Evolutionary conservation across 1,284 basidiomycete genomes (phyloP), one percentile per base, ranked within the genome.

Genomic region (Mycena citricolor): DNA sequence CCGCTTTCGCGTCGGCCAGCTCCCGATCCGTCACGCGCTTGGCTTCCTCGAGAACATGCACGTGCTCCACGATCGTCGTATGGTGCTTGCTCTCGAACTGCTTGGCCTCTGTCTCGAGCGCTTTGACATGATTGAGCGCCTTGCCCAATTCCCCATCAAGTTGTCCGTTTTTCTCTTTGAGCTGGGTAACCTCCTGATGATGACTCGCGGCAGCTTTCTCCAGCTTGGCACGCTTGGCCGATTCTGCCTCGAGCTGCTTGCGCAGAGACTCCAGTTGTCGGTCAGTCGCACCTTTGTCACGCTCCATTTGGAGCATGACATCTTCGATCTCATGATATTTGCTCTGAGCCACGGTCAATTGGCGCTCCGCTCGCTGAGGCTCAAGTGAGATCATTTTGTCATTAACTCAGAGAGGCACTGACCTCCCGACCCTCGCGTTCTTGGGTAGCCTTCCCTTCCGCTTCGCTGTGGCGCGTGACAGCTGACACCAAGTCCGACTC

Each of bases 11-110:
- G 16, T 93, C 90, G 20, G 74, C 79, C 6, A 98, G 80, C 62
- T 98, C 92, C 20, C 89, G 81, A 61, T 99, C 95, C 1, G 97
- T 97, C 51, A 97, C 86, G 46, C 88, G 88, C 66, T 98, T 98
- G 8, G 97, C 95, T 60, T 97, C 91, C 63, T 99, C 94, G 5
- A 97, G 76, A 13, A 99, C 97, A 58, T 99, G 90, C 16, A 99
- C 94, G 60, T 99, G 97, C 66, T 99, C 95, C 36, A 99, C 94
- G 47, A 97, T 97, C 11, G 93, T 98, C 74, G 95, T 97, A 73
- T 98, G 93, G 64, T 94, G 90, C 61, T 83, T 81, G 6, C 86
- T 86, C 47, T 91, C 86, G 12, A 94, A 69, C 47, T 93, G 86
- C 49, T 84, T 87, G 50, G 92, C 78, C 48, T 95, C 90, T 76